Conservation (phyloP, 495 filamentous ascomycete genomes). For the Penicillium chermesinum region DNA sequence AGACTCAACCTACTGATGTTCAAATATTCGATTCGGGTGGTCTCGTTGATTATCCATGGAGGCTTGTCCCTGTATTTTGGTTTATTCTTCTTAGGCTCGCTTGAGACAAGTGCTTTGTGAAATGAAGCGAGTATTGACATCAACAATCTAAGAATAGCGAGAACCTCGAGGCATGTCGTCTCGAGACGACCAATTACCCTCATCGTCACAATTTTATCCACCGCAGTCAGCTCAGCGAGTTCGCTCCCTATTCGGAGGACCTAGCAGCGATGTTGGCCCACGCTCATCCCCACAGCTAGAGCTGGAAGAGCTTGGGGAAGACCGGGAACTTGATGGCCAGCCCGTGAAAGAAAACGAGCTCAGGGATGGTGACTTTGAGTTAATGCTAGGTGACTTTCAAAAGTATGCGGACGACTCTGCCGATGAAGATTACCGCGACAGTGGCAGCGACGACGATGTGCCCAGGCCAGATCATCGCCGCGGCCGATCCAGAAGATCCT, state of each 20-base stretch:
- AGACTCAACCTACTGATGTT: not conserved
- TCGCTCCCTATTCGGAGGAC: conserved; percentile 35
- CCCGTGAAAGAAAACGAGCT: too few species aligned
- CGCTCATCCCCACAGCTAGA: conserved; percentile 19
- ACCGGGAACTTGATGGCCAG: conserved; percentile 20
- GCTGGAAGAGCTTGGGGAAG: conserved; percentile 23
- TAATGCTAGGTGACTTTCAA: not conserved
- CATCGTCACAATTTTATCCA: conserved; percentile 22
- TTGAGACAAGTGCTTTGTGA: conserved; percentile 1
- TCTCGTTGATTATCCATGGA: too few species aligned
- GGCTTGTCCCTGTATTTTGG: too few species aligned
- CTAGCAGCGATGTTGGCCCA: conserved; percentile 30
- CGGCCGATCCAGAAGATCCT: not conserved
- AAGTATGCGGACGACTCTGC: conserved; percentile 5
- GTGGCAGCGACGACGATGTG: conserved; percentile 14
- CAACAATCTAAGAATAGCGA: not conserved
- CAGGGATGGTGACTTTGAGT: conserved; percentile 7
- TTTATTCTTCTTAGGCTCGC: too few species aligned
- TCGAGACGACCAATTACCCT: conserved; percentile 13
- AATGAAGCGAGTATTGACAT: conserved; percentile 3
- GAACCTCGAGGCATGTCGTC: conserved; percentile 31
- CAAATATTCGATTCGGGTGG: too few species aligned
- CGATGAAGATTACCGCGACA: conserved; percentile 25
- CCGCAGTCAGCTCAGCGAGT: conserved; percentile 35
- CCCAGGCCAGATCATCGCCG: not conserved